These are phyloP conservation scores for Shiraia bambusicola DNA, from an alignment of 2,329 filamentous ascomycete genomes.

Conservation along the genomic window DNA sequence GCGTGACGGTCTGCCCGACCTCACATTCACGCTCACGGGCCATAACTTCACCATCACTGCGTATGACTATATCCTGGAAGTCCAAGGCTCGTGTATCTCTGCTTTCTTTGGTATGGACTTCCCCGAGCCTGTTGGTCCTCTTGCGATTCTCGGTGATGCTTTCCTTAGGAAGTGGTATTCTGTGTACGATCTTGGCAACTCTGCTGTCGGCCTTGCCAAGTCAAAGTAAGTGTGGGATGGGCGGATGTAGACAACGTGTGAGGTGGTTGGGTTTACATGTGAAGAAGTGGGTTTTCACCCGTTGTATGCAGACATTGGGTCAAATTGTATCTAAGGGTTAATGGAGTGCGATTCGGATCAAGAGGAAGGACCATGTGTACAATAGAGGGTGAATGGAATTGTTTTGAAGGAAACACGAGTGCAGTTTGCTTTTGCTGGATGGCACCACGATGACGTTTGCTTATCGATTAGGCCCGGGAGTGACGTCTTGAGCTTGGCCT, in stretches of 20 bases:
- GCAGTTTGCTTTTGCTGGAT: background rate
- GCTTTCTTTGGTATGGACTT: conserved; percentile 93
- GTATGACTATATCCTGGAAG: conserved; percentile 93
- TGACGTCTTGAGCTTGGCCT: no score
- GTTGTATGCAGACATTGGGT: conserved; percentile 15
- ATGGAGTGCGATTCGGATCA: conserved; percentile 11
- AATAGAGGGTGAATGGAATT: conserved; percentile 20
- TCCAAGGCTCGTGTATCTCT: conserved; percentile 93
- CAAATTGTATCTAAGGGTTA: conserved; percentile 23
- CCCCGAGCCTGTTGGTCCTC: conserved; percentile 81
- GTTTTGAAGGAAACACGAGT: conserved; percentile 2
- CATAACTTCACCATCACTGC: conserved; percentile 89
- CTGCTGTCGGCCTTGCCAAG: conserved; percentile 84
- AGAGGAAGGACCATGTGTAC: conserved; percentile 11
- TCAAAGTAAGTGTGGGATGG: conserved; percentile 59
- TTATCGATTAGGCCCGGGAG: background rate
- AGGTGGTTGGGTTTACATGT: background rate
- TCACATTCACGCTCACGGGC: conserved; percentile 86
- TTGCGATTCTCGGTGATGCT: conserved; percentile 90
- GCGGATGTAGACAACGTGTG: background rate
- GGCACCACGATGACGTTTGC: background rate
- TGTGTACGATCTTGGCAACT: conserved; percentile 90
- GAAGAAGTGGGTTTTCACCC: conserved; percentile 5
- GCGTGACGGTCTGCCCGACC: conserved; percentile 80
- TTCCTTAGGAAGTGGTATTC: conserved; percentile 87